Evolutionary conservation across 2,329 filamentous ascomycete species (phyloP).

Genomic region (Cladosporium sp.): DNA sequence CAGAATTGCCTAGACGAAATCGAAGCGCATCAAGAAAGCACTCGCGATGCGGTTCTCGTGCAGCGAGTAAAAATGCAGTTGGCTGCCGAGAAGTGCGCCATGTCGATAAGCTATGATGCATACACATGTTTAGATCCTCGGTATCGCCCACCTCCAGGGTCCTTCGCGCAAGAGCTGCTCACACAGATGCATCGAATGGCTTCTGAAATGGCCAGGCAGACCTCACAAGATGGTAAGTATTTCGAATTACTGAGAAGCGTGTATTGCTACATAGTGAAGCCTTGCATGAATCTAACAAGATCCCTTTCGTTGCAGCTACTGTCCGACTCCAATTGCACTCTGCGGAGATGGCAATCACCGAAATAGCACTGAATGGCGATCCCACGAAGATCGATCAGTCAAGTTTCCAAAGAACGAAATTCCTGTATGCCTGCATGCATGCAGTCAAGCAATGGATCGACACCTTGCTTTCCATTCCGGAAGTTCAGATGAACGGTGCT

Average conservation of each 20-base stretch:
- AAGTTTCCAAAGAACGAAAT: not conserved
- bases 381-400: not conserved
- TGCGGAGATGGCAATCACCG: not conserved
- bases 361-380: not conserved
- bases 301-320: not conserved
- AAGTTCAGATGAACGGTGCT: constrained; percentile 1
- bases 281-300: not conserved
- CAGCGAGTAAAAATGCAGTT: constrained; percentile 22
- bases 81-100: constrained; percentile 18
- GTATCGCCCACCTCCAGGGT: not conserved
- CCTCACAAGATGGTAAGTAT: constrained; percentile 1
- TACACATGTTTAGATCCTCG: not conserved
- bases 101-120: not conserved
- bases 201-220: not conserved
- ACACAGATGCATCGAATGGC: not conserved
- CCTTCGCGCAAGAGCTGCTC: constrained; percentile 7
- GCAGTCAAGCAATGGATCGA: constrained; percentile 2
- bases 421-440: constrained; percentile 2
- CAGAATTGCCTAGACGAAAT: constrained; percentile 20
- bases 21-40: constrained; percentile 5
- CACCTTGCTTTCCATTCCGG: not conserved
- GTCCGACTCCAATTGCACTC: not conserved
- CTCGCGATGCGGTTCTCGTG: constrained; percentile 20
- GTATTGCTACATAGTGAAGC: too few relatives aligned
- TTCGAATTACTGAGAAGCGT: too few relatives aligned